phyloP scores from a whole-genome alignment of 1,139 yeast species.

The Arxiozyma heterogenica region DNA sequence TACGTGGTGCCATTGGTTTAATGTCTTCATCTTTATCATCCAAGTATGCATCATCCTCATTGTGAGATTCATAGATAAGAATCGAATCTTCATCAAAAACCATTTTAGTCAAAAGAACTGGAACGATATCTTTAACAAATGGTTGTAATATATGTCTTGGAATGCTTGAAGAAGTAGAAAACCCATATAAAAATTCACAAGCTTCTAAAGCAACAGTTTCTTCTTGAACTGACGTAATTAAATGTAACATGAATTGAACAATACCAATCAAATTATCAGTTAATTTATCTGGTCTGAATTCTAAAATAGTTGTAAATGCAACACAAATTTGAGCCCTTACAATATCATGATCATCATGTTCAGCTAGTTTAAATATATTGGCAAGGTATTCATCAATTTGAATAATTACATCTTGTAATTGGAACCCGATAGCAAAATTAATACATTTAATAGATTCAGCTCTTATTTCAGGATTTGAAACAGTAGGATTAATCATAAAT shows the following conservation, averaged over 20 bases:
- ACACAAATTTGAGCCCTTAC: slow-evolving; percentile 72
- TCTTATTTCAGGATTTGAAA: slow-evolving; percentile 42
- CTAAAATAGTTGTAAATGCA: slow-evolving; percentile 66
- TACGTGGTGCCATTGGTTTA: slow-evolving; percentile 65
- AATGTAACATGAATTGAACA: slow-evolving; percentile 71
- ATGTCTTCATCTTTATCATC: slow-evolving; percentile 86
- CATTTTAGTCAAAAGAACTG: slow-evolving; percentile 72
- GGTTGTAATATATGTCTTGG: slow-evolving; percentile 45
- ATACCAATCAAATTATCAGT: slow-evolving; percentile 78
- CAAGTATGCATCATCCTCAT: slow-evolving; percentile 55
- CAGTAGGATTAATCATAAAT: slow-evolving; percentile 36
- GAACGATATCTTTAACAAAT: slow-evolving; percentile 54
- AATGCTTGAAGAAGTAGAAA: slow-evolving; percentile 54
- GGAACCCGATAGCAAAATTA: slow-evolving; percentile 64
- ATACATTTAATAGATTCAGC: slow-evolving; percentile 63
- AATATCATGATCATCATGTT: slow-evolving; percentile 43
- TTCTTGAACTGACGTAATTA: slow-evolving; percentile 47
- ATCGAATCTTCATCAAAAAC: slow-evolving; percentile 81
- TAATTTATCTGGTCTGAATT: slow-evolving; percentile 71
- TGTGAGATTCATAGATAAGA: slow-evolving; percentile 52
- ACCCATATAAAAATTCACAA: slow-evolving; percentile 76
- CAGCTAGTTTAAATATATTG: slow-evolving; percentile 55
- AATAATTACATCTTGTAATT: slow-evolving; percentile 54
- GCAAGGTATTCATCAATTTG: slow-evolving; percentile 58
- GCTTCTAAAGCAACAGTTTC: slow-evolving; percentile 84